Base-by-base conservation (phyloP, 371 early-diverging fungal genomes). In the Entomophthora muscae region DNA sequence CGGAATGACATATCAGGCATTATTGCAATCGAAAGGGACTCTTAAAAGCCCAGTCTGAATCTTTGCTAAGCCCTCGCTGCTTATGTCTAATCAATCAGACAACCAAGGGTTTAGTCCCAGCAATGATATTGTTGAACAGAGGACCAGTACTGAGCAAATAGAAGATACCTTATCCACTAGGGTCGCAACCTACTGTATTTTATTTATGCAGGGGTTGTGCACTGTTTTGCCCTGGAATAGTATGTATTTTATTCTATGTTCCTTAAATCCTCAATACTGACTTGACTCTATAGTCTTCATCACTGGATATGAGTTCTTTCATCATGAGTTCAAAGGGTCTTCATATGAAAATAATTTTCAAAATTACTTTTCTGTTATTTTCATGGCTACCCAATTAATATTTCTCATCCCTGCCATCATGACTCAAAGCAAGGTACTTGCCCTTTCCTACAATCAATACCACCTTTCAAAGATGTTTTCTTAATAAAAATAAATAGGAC, bases 211-310 rank as follows among this genome's bases (percentile, higher is more conserved):
- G 68, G 89, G 89, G 12, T 68, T 85, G 22, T 79, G 83, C 5
- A 83, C 84, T 73, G 72, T 88, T 28, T 70, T 89, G n/a, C 86
- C 88, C 13, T 89, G 89, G 89, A 89, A 89, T 71, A 82, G 84
- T 83, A 78, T n/a, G n/a, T n/a, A n/a, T 24, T 23, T 32, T 32
- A 17, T 28, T 29, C 1, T 29, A 42, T 57, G 64, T n/a, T 58
- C 32, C 53, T 22, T 63, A 33, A 5, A 52, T 1, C 52, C 12
- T 27, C 10, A 0, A 24, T 32, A 29, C 17, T 64, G 3, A 32
- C 28, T 51, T n/a, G 66, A 23, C 30, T 52, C 52, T 58, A 22
- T 57, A 83, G 82, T 84, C 26, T 86, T 88, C 63, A 89, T 88
- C 63, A 86, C 83, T 30, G 85, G 87, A 0, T 80, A 81, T 5